Conservation (phyloP, 2,329 filamentous ascomycete genomes). For the Camillea tinctor region DNA sequence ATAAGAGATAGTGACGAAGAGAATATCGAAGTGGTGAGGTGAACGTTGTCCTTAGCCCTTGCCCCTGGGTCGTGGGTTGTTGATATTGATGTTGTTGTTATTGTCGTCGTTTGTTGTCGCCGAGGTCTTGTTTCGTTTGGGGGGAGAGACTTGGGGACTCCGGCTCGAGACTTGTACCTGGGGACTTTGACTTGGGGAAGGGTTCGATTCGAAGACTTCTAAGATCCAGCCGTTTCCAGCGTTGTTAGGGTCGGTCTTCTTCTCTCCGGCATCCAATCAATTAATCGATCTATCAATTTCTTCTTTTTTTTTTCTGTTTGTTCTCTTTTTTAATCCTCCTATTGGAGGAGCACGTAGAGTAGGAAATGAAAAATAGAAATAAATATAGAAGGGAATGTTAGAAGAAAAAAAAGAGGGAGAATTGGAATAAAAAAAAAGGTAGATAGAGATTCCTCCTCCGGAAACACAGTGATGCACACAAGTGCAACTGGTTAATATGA, state of each 20-base stretch:
- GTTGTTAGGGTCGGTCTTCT: neutral
- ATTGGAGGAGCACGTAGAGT: neutral
- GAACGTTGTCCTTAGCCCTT: no score
- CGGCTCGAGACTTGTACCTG: neutral
- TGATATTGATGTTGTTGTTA: neutral
- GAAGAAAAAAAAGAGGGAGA: neutral
- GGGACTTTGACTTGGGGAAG: neutral
- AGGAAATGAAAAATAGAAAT: neutral
- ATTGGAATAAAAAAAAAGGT: neutral
- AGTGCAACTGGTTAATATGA: neutral
- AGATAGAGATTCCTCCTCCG: neutral
- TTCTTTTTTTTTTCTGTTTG: neutral
- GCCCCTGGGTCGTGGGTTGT: no score
- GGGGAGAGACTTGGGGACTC: no score
- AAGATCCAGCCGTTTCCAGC: neutral
- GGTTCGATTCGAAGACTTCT: neutral
- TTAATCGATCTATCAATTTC: neutral
- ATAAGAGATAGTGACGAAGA: slow-evolving; percentile 6
- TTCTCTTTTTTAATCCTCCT: neutral
- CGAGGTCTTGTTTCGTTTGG: neutral
- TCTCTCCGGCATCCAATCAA: neutral
- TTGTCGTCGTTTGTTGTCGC: slow-evolving; percentile 1
- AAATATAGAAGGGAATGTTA: no score
- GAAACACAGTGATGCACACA: neutral
- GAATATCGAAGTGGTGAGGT: neutral